phyloP scores from a whole-genome alignment of 768 basidiomycete genomes.

The Termitomyces sp. region DNA sequence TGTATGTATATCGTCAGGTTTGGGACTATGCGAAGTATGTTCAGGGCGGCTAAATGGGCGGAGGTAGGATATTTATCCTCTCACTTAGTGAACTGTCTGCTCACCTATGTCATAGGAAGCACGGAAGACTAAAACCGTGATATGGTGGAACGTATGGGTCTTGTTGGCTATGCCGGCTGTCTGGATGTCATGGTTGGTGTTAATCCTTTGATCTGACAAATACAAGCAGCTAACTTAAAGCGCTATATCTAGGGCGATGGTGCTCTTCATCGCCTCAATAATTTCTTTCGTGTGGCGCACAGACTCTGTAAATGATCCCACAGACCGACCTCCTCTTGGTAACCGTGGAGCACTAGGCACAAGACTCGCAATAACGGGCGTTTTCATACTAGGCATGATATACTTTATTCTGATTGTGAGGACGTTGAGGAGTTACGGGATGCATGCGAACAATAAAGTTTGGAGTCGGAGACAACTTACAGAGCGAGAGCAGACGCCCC shows the following conservation, averaged over 20 bases:
- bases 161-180: slow-evolving; percentile 61
- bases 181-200: slow-evolving; percentile 63
- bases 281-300: slow-evolving; percentile 72
- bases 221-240: background rate
- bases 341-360: slow-evolving; percentile 41
- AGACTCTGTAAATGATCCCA: slow-evolving; percentile 43
- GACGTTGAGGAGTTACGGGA: slow-evolving; percentile 61
- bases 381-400: slow-evolving; percentile 56
- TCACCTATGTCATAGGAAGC: slow-evolving; percentile 45
- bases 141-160: slow-evolving; percentile 61
- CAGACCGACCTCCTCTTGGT: slow-evolving; percentile 33
- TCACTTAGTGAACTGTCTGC: background rate
- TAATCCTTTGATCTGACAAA: background rate
- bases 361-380: slow-evolving; percentile 50
- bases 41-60: slow-evolving; percentile 69
- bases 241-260: slow-evolving; percentile 49
- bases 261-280: slow-evolving; percentile 60
- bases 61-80: slow-evolving; percentile 38
- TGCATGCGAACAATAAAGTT: slow-evolving; percentile 16
- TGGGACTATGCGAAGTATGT: slow-evolving; percentile 69
- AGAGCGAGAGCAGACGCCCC: slow-evolving; percentile 7
- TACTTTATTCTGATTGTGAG: slow-evolving; percentile 60
- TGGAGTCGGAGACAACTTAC: slow-evolving; percentile 9
- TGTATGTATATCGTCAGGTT: slow-evolving; percentile 74
- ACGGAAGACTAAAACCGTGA: slow-evolving; percentile 27